Conservation (phyloP, 2,329 filamentous ascomycete genomes). For the Aureobasidium sp. region DNA sequence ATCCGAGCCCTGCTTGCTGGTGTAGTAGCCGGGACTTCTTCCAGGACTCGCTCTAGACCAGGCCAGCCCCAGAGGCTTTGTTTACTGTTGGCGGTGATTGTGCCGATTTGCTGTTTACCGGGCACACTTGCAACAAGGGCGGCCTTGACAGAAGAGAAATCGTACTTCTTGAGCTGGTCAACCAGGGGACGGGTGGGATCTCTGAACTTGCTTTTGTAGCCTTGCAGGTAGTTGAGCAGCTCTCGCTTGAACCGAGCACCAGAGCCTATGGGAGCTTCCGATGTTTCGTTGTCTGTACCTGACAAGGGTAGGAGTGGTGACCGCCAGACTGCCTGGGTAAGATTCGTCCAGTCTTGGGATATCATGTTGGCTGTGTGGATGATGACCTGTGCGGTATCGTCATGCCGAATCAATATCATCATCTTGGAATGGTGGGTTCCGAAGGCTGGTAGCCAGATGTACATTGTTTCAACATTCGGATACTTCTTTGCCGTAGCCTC, state of each 20-base stretch:
- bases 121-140: slow-evolving; percentile 74
- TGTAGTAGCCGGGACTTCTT: slow-evolving; percentile 17
- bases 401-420: slow-evolving; percentile 72
- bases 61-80: slow-evolving; percentile 62
- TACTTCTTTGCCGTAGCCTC: slow-evolving; percentile 55
- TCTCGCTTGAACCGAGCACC: slow-evolving; percentile 69
- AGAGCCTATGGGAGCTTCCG: slow-evolving; percentile 40
- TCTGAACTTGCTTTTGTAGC: slow-evolving; percentile 55
- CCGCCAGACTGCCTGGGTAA: slow-evolving; percentile 76
- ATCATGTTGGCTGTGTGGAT: slow-evolving; percentile 94
- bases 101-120: slow-evolving; percentile 29
- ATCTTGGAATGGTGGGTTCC: slow-evolving; percentile 85
- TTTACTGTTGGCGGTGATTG: not conserved
- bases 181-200: slow-evolving; percentile 35
- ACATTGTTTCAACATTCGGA: slow-evolving; percentile 60
- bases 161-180: slow-evolving; percentile 50
- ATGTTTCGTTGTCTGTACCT: not conserved
- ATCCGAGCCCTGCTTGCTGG: slow-evolving; percentile 32
- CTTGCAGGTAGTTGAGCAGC: slow-evolving; percentile 60
- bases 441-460: slow-evolving; percentile 75
- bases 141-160: slow-evolving; percentile 62
- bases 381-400: slow-evolving; percentile 66
- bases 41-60: slow-evolving; percentile 53
- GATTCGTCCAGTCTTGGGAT: slow-evolving; percentile 74
- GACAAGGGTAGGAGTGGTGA: slow-evolving; percentile 67